phyloP scores from a whole-genome alignment of 768 basidiomycete species.

The Tylopilus cervinicoccineus region DNA sequence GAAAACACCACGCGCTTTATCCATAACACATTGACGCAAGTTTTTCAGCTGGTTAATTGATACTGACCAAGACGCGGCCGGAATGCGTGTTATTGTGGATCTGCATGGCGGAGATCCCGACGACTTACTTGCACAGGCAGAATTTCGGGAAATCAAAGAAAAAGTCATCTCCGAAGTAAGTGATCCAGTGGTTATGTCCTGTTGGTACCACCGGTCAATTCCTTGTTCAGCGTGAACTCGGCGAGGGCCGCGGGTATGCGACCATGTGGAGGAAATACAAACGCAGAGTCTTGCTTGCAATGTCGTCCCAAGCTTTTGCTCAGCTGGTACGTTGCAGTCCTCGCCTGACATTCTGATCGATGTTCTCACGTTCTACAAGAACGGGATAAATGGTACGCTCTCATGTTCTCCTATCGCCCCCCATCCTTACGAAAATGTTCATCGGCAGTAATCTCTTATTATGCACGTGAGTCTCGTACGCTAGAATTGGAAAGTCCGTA shows the following conservation, averaged over 20 bases:
- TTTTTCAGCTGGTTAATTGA: constrained; percentile 81
- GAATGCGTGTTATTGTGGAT: constrained; percentile 83
- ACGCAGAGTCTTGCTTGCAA: constrained; percentile 84
- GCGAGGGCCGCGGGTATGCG: constrained; percentile 70
- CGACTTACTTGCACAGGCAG: constrained; percentile 66
- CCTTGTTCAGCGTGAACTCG: constrained; percentile 60
- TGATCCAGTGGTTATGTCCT: not conserved
- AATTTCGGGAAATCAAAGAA: constrained; percentile 88
- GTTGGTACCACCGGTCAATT: not conserved
- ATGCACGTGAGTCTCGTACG: constrained; percentile 64
- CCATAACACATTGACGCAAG: constrained; percentile 1
- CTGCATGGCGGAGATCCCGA: constrained; percentile 79
- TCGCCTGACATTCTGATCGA: not conserved
- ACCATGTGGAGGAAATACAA: constrained; percentile 88
- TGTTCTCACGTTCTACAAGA: constrained; percentile 41
- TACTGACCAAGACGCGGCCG: constrained; percentile 75
- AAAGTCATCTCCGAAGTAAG: constrained; percentile 66
- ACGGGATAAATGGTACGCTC: constrained; percentile 84
- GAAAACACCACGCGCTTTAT: constrained; percentile 1
- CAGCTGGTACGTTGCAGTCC: constrained; percentile 65
- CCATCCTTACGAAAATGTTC: constrained; percentile 5
- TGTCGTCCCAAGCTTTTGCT: constrained; percentile 94
- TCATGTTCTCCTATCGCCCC: not conserved
- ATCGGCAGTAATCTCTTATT: constrained; percentile 84
- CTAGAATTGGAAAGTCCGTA: not conserved